phyloP scores from a whole-genome alignment of 2,329 filamentous ascomycete genomes.

The Trichoderma oligosporum region DNA sequence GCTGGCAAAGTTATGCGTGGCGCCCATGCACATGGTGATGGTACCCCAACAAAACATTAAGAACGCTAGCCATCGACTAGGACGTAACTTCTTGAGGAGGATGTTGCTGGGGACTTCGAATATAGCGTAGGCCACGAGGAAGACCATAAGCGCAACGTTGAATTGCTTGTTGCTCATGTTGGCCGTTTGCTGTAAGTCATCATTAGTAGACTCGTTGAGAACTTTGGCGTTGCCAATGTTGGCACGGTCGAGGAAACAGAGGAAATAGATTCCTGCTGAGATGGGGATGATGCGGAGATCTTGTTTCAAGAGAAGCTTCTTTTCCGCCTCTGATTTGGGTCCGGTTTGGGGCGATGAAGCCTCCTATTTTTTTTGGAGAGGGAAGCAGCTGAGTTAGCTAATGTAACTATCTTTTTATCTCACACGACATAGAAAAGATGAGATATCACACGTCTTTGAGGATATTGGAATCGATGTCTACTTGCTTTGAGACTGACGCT shows the following conservation, averaged over 20 bases:
- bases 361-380: constrained; percentile 1
- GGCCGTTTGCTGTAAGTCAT: constrained; percentile 61
- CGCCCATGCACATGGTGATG: constrained; percentile 63
- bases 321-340: constrained; percentile 32
- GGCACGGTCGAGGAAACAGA: constrained; percentile 64
- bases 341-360: constrained; percentile 19
- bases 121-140: constrained; percentile 56
- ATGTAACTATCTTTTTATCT: neutral
- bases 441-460: constrained; percentile 10
- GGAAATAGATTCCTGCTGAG: constrained; percentile 60
- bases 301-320: constrained; percentile 51
- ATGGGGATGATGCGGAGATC: constrained; percentile 62
- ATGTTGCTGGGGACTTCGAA: constrained; percentile 67
- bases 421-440: neutral
- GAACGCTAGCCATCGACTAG: constrained; percentile 61
- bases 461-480: constrained; percentile 6
- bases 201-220: constrained; percentile 54
- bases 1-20: constrained; percentile 57
- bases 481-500: neutral
- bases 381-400: neutral
- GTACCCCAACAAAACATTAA: constrained; percentile 66
- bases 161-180: constrained; percentile 60
- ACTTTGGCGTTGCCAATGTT: constrained; percentile 69
- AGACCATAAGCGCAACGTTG: constrained; percentile 55
- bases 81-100: constrained; percentile 60